phyloP scores from a whole-genome alignment of 306 rosid species.

The Corylus avellana region DNA sequence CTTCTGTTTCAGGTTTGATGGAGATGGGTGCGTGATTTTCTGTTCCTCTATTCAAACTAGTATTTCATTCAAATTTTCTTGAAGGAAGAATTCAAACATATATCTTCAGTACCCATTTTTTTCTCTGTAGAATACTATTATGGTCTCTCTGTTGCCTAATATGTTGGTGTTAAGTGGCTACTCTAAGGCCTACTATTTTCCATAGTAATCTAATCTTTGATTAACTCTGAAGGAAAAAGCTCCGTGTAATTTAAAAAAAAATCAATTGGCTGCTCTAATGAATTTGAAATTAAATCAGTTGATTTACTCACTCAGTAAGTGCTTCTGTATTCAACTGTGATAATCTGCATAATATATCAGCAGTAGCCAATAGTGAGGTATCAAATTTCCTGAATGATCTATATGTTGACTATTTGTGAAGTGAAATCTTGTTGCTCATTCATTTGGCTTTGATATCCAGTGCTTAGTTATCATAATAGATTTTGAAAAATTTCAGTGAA shows the following conservation, averaged over 20 bases:
- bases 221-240: background rate
- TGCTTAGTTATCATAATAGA: background rate
- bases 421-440: background rate
- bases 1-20: constrained; percentile 84
- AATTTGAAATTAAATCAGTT: background rate
- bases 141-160: background rate
- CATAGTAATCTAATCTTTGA: background rate
- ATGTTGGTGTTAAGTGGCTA: background rate
- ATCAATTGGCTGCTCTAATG: background rate
- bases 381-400: background rate
- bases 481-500: background rate
- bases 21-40: constrained; percentile 81
- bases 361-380: background rate
- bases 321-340: background rate
- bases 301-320: background rate
- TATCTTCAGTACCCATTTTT: constrained; percentile 4
- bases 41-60: constrained; percentile 19
- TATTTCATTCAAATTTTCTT: constrained; percentile 21
- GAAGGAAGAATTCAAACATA: constrained; percentile 14
- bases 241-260: background rate
- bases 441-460: background rate
- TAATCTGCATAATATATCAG: background rate
- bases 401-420: background rate
- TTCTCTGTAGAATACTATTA: background rate
- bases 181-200: background rate